Base-by-base conservation (phyloP, 805 yeast genomes). In the Wickerhamomyces hampshirensis region DNA sequence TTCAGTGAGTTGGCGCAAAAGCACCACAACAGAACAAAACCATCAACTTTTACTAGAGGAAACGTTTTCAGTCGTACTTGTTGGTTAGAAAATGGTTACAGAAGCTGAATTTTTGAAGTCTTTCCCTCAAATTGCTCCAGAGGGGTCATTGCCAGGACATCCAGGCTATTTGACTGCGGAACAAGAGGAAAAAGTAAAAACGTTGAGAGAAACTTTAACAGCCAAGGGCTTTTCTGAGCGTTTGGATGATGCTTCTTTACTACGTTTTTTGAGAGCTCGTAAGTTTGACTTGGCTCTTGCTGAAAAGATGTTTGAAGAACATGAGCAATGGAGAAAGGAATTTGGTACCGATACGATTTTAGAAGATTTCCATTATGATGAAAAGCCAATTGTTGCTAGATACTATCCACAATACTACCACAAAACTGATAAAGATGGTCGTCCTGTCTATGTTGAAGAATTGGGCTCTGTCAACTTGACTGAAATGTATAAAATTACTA, bases 331-430 rank as follows among this genome's bases (percentile, higher is more conserved):
- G 98, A 80, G 98, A 62, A 65, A 74, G 55, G 84, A 80, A 43
- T 87, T 72, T 50, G 96, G 96, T 44, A 77, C 88, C 24, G 83
- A 91, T 64, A 85, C 91, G 31, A 83, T 93, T 46, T 71, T 93
- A 55, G 68, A 72, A 50, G 96, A 87, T 58, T 93, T 91, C 73
- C 79, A 84, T 43, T 93, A 91, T 66, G 79, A 76, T n/a, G 98
- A 93, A 68, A 93, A 93, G 67, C 84, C 93, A 18, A 62, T 76
- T 34, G 96, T 89, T 47, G 96, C 96, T 43, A 72, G 77, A 56
- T 82, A 70, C 63, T 93, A 93, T 62, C 98, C 98, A 24, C 97
- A 89, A 66, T 93, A 89, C 67, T 93, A 93, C 63, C 98, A 93
- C 68, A 89, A 93, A 69, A 86, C 91, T 23, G 98, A 93, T 63